phyloP scores from a whole-genome alignment of 2,329 filamentous ascomycete genomes.

The Endoconidiophora polonica region DNA sequence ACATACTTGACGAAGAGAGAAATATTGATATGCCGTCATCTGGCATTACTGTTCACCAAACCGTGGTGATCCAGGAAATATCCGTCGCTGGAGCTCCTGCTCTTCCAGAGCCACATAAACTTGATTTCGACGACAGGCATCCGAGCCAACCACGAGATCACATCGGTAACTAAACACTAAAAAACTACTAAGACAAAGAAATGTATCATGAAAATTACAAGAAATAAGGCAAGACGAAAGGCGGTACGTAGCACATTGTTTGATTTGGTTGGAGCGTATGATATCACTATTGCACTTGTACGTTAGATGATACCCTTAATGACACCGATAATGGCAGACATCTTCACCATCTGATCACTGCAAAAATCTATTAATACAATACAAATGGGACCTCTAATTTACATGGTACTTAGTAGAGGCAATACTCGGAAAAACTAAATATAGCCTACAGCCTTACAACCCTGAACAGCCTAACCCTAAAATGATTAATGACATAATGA shows the following conservation, averaged over 20 bases:
- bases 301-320: slow-evolving; percentile 4
- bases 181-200: too few species aligned
- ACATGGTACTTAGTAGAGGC: neutral
- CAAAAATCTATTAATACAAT: neutral
- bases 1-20: slow-evolving; percentile 7
- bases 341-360: neutral
- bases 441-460: neutral
- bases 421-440: neutral
- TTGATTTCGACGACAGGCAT: slow-evolving; percentile 2
- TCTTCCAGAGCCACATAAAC: neutral
- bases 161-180: neutral
- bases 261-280: neutral
- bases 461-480: neutral
- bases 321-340: too few species aligned
- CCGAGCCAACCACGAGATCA: slow-evolving; percentile 7
- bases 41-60: slow-evolving; percentile 10
- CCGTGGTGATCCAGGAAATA: slow-evolving; percentile 6
- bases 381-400: too few species aligned
- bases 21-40: neutral
- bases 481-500: neutral
- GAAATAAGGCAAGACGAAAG: neutral
- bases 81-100: neutral
- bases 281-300: slow-evolving; percentile 1
- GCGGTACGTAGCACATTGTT: neutral
- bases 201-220: neutral